Evolutionary conservation across 352 stramenopile species (phyloP).

Genomic region (Aphanomyces cochlioides): DNA sequence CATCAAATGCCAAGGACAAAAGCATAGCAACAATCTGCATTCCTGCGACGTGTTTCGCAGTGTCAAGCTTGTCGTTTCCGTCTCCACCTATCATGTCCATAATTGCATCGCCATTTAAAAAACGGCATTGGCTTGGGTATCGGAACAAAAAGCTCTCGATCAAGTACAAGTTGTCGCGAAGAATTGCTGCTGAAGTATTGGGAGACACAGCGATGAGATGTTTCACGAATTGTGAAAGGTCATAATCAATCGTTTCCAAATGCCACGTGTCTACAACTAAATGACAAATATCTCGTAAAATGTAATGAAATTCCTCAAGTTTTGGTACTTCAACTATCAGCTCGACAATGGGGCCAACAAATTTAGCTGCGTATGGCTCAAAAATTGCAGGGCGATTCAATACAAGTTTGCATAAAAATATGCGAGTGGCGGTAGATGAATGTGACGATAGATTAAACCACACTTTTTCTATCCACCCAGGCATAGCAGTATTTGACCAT

Average conservation of each 20-base stretch:
- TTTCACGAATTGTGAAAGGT: conserved; percentile 49
- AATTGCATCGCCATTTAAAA: conserved; percentile 43
- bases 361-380: conserved; percentile 43
- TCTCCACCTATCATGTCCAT: conserved; percentile 40
- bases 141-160: conserved; percentile 45
- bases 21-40: conserved; percentile 48
- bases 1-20: conserved; percentile 3
- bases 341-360: conserved; percentile 55
- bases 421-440: conserved; percentile 50
- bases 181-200: conserved; percentile 33
- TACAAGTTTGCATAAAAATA: conserved; percentile 71
- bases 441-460: conserved; percentile 48
- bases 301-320: conserved; percentile 60
- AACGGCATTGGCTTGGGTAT: conserved; percentile 41
- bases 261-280: conserved; percentile 56
- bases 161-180: conserved; percentile 63
- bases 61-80: conserved; percentile 40
- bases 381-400: conserved; percentile 65
- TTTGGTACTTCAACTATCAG: conserved; percentile 47
- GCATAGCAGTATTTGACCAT: conserved; percentile 55
- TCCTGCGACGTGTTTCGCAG: conserved; percentile 44
- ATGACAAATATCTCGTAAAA: conserved; percentile 69
- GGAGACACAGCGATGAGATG: conserved; percentile 33
- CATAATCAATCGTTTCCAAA: conserved; percentile 32
- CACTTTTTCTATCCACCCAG: conserved; percentile 77